Conservation (phyloP, 805 yeast species). For the Monosporozyma solicola region DNA sequence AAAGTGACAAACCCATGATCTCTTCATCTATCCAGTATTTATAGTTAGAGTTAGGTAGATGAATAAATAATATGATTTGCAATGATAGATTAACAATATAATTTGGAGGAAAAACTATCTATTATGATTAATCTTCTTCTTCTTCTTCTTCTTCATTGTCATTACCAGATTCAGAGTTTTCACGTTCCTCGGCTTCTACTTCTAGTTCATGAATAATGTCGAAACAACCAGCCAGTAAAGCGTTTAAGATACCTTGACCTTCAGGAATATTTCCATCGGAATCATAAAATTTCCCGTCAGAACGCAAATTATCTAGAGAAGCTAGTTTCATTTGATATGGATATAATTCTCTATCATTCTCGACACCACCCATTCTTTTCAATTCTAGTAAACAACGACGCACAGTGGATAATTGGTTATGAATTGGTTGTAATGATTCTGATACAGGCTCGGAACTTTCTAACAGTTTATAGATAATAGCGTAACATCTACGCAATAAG, state of each 20-base stretch:
- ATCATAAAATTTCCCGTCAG: slow-evolving; percentile 80
- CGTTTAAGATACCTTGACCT: slow-evolving; percentile 94
- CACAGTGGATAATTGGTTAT: slow-evolving; percentile 87
- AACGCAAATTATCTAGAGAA: slow-evolving; percentile 74
- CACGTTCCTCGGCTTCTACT: slow-evolving; percentile 67
- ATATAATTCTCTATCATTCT: slow-evolving; percentile 78
- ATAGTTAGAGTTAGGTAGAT: not conserved
- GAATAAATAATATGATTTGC: not conserved
- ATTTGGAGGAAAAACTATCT: not conserved
- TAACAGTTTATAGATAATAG: slow-evolving; percentile 77
- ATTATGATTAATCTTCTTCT: slow-evolving; percentile 13
- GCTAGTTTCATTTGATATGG: slow-evolving; percentile 95
- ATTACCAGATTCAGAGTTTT: slow-evolving; percentile 22
- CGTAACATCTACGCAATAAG: slow-evolving; percentile 81
- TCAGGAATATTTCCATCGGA: slow-evolving; percentile 88
- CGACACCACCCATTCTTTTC: slow-evolving; percentile 86
- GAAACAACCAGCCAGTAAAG: slow-evolving; percentile 85
- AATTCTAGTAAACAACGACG: slow-evolving; percentile 84
- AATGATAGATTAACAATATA: not conserved
- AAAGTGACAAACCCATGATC: not conserved
- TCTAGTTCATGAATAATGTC: slow-evolving; percentile 88
- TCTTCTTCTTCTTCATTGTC: slow-evolving; percentile 12
- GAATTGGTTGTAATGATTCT: slow-evolving; percentile 87
- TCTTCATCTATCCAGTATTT: not conserved
- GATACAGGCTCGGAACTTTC: slow-evolving; percentile 93